A percentile compares a stretch with the other conserved stretches of the same genome.
Conservation (phyloP, 2,329 filamentous ascomycete species). For the Plenodomus tracheiphilus region DNA sequence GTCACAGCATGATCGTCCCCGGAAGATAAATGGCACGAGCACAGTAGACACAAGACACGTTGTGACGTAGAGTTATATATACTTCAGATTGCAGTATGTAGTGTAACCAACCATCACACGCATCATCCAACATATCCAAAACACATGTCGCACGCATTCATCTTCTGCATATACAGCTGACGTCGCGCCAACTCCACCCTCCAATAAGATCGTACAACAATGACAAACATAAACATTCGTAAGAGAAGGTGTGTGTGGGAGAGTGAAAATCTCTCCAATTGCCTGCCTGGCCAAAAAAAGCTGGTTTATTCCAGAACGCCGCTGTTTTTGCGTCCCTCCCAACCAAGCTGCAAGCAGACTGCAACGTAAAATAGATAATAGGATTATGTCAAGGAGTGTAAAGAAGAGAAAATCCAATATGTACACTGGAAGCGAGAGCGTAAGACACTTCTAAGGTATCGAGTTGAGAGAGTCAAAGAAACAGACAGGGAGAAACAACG, state of each 20-base stretch:
- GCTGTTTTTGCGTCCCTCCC: slow-evolving; percentile 10
- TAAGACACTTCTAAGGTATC: slow-evolving; percentile 17
- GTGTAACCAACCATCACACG: slow-evolving; percentile 6
- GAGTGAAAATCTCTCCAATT: neutral
- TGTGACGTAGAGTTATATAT: neutral
- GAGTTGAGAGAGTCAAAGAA: slow-evolving; percentile 4
- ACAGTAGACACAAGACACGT: neutral
- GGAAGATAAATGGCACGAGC: neutral
- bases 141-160: slow-evolving; percentile 4
- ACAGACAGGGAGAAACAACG: neutral
- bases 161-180: slow-evolving; percentile 7
- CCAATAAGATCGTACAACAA: slow-evolving; percentile 10
- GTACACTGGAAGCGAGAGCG: slow-evolving; percentile 19
- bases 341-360: slow-evolving; percentile 14
- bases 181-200: neutral
- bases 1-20: neutral
- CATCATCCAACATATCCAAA: slow-evolving; percentile 12
- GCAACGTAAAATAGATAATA: slow-evolving; percentile 15
- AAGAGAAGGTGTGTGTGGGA: slow-evolving; percentile 5
- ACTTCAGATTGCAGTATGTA: slow-evolving; percentile 13
- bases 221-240: slow-evolving; percentile 19
- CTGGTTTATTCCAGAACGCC: slow-evolving; percentile 11
- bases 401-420: slow-evolving; percentile 15
- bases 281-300: neutral
- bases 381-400: slow-evolving; percentile 22